Base-by-base conservation (phyloP, 2,329 filamentous ascomycete genomes). In the Dothiorella sarmentorum region DNA sequence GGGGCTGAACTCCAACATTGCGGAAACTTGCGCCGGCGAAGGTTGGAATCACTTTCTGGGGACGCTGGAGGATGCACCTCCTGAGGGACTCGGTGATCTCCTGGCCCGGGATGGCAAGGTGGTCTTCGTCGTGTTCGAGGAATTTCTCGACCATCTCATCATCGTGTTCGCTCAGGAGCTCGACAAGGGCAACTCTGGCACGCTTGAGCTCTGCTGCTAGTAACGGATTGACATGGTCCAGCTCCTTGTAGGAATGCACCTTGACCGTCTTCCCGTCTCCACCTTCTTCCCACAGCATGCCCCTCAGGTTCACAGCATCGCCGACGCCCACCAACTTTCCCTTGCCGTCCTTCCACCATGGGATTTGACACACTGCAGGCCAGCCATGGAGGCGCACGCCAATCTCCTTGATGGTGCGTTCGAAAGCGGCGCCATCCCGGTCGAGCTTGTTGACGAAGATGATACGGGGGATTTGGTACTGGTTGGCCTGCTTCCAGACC, bases 351-450 rank as follows among this genome's bases (percentile, higher is more conserved):
- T 89, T 84, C 84, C 92, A 97, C 91, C 92, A 96, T 0, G 94
- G 94, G 62, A 97, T 92, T 67, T 96, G 92, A 68, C 93, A 97
- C 7, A 97, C 86, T 13, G 94, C 85, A 2, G 94, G 94, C 87
- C 89, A 96, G 1, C 87, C 89, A 60, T 85, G 84, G 18, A 99
- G 79, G 56, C 90, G 84, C 0, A 86, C 80, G 2, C 89, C 92
- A 27, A 97, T 87, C 68, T 97, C 92, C 60, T 88, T 87, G 0
- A 97, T 87, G 0, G 93, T 93, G 56, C 88, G 84, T 24, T 87
- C 87, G 76, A 97, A 97, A 1, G 84, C 81, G 15, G 90, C 90
- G 9, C 90, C 90, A 62, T 90, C 88, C 37, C 90, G 85, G 70
- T 95, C 90, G 2, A 94, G 82, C 71, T 95, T 95, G 75, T 95